Conservation (phyloP, 208 protist species). For the Acanthamoeba sp. region DNA sequence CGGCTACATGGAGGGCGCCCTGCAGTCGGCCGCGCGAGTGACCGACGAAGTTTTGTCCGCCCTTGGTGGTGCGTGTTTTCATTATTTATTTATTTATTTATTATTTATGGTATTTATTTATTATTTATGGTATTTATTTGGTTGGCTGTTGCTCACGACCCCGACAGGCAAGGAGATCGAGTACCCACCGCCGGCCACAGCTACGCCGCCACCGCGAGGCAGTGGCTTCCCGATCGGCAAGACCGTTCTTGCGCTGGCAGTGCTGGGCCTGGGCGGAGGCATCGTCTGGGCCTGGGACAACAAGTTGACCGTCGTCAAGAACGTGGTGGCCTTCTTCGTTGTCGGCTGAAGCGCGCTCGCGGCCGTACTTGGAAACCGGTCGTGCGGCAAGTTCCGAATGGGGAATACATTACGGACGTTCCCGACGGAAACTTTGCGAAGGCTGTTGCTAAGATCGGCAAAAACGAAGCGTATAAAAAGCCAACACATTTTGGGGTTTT, state of each 20-base stretch:
- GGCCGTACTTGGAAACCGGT: no score
- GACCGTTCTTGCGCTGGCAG: not conserved
- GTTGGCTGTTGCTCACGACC: no score
- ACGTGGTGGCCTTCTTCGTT: not conserved
- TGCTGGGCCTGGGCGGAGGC: not conserved
- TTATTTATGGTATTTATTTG: no score
- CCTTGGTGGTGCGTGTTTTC: not conserved
- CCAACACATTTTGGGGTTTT: not conserved
- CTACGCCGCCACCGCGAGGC: not conserved
- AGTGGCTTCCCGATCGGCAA: not conserved
- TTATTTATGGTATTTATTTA: no score
- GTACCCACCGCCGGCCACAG: constrained; percentile 1
- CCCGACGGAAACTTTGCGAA: not conserved
- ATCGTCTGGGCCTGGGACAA: constrained; percentile 10
- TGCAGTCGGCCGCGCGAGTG: constrained; percentile 75
- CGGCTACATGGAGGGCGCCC: constrained; percentile 82
- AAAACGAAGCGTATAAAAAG: not conserved
- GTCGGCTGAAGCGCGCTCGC: no score
- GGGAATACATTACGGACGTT: not conserved
- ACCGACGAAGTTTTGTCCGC: constrained; percentile 61
- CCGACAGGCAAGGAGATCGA: not conserved
- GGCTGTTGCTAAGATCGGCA: not conserved
- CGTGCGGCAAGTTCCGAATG: not conserved
- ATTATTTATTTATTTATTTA: not conserved
- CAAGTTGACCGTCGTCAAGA: constrained; percentile 18